These are phyloP conservation scores for Cyberlindnera saturnus DNA, from an alignment of 805 yeast genomes.

Conservation along the genomic window DNA sequence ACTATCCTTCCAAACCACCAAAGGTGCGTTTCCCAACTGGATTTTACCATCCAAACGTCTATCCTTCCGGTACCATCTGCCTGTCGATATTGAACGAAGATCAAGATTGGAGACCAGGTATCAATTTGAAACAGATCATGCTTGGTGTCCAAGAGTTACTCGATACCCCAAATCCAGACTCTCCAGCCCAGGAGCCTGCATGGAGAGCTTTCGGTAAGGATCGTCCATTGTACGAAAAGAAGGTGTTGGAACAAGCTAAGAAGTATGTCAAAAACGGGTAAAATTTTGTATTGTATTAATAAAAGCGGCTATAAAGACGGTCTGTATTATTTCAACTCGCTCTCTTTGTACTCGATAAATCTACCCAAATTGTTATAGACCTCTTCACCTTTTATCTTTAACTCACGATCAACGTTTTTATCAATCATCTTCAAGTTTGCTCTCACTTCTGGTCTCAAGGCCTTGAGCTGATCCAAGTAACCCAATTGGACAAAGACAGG, in stretches of 20 bases:
- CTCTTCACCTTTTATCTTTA: conserved; percentile 63
- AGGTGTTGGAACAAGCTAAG: conserved; percentile 76
- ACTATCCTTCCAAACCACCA: conserved; percentile 96
- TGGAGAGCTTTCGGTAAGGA: conserved; percentile 80
- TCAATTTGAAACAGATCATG: conserved; percentile 81
- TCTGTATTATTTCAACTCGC: neutral
- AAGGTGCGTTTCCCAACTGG: conserved; percentile 84
- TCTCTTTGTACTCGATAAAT: conserved; percentile 67
- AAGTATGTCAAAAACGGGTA: conserved; percentile 41
- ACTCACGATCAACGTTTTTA: conserved; percentile 48
- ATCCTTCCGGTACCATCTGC: conserved; percentile 96
- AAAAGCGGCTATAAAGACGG: neutral
- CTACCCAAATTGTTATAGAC: conserved; percentile 60
- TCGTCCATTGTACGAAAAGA: conserved; percentile 61
- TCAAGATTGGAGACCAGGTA: conserved; percentile 98
- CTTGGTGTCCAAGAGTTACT: conserved; percentile 90
- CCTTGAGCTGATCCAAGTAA: conserved; percentile 37
- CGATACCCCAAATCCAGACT: conserved; percentile 85
- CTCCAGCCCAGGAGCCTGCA: conserved; percentile 98
- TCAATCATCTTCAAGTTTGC: conserved; percentile 57
- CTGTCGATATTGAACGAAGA: conserved; percentile 88
- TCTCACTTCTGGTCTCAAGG: conserved; percentile 42
- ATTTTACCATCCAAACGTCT: conserved; percentile 95
- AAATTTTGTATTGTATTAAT: neutral
- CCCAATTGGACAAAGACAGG: conserved; percentile 56